Conservation (phyloP, 495 filamentous ascomycete genomes). For the Penicillium lagena region DNA sequence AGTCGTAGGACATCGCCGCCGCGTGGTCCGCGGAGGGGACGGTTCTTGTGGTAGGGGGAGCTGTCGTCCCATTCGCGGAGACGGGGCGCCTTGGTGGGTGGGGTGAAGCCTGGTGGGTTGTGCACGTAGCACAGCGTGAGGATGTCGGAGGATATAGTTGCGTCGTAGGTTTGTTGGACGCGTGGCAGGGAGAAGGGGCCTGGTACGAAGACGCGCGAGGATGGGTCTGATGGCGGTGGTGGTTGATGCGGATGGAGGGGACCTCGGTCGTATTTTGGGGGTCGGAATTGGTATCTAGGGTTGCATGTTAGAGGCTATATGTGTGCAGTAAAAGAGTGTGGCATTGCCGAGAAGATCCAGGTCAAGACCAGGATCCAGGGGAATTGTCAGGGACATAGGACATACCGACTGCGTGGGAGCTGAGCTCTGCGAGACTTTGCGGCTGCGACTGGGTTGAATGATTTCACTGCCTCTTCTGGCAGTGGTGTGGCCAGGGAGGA, state of each 20-base stretch:
- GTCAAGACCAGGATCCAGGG: not conserved
- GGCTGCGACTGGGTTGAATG: slow-evolving; percentile 53
- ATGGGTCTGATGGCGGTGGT: slow-evolving; percentile 73
- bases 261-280: slow-evolving; percentile 89
- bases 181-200: slow-evolving; percentile 88
- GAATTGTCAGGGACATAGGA: not conserved
- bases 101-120: slow-evolving; percentile 62
- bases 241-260: slow-evolving; percentile 90
- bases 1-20: slow-evolving; percentile 64
- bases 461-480: slow-evolving; percentile 21
- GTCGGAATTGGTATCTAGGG: slow-evolving; percentile 79
- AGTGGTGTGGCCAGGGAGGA: slow-evolving; percentile 24
- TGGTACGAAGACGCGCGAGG: slow-evolving; percentile 82
- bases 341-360: too few relatives aligned
- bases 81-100: slow-evolving; percentile 57
- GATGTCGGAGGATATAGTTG: slow-evolving; percentile 82
- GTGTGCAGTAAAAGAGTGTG: too few relatives aligned
- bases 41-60: slow-evolving; percentile 89
- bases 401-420: slow-evolving; percentile 64
- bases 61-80: slow-evolving; percentile 82
- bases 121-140: slow-evolving; percentile 85
- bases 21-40: slow-evolving; percentile 74
- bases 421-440: slow-evolving; percentile 45
- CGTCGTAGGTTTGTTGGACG: slow-evolving; percentile 82
- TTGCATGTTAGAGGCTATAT: too few relatives aligned